Conservation (phyloP, 306 rosid genomes). For the Clitoria ternatea region DNA sequence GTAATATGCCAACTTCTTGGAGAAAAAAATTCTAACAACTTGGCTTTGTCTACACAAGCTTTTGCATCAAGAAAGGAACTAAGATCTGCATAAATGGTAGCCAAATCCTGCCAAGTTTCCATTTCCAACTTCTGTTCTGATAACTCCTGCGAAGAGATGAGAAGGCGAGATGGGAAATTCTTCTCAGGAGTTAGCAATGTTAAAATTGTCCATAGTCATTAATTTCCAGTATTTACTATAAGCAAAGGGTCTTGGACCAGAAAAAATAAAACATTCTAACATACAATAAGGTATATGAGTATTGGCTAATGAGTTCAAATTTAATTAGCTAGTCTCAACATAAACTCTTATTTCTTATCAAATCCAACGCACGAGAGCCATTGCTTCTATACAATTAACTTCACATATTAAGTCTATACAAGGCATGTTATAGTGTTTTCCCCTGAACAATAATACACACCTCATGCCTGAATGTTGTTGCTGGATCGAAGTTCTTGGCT, state of each 20-base stretch:
- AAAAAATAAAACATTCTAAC: background rate
- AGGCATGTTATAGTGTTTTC: background rate
- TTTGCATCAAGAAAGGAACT: slow-evolving; percentile 69
- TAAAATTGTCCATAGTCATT: background rate
- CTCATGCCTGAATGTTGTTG: slow-evolving; percentile 38
- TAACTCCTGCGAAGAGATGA: slow-evolving; percentile 46
- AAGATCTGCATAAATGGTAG: slow-evolving; percentile 57
- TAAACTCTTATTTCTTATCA: background rate
- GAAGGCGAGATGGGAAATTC: background rate
- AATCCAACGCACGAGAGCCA: background rate
- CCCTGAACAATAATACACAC: slow-evolving; percentile 36
- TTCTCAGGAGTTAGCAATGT: background rate
- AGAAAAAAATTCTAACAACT: slow-evolving; percentile 51
- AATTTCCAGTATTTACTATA: background rate
- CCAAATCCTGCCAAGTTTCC: slow-evolving; percentile 79
- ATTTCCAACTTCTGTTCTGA: slow-evolving; percentile 51
- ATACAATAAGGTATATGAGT: background rate
- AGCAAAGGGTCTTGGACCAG: background rate
- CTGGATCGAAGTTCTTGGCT: slow-evolving; percentile 36
- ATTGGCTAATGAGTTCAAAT: background rate
- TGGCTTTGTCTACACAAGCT: slow-evolving; percentile 67
- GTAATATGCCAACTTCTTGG: slow-evolving; percentile 73
- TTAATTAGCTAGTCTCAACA: background rate
- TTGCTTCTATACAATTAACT: background rate
- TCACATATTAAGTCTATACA: background rate